Evolutionary conservation across 352 stramenopile genomes (phyloP), one percentile per base, ranked within the genome.

Genomic region (Ophiocytium majus): DNA sequence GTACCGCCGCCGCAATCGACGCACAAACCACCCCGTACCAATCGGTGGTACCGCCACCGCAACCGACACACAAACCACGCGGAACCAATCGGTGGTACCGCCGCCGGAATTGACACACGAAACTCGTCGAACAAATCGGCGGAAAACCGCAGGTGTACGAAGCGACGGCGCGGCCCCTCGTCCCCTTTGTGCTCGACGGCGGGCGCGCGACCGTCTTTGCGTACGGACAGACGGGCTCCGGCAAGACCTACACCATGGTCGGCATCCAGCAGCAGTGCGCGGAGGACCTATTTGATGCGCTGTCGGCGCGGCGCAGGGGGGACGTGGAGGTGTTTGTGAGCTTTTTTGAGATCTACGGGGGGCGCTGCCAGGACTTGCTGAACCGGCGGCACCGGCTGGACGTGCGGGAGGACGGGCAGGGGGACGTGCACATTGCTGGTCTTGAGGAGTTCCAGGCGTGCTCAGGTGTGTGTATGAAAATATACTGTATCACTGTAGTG

Each of bases 281-380:
- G 5, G 86, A 93, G 23, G 92, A 95, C 85, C 90, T 95, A n/a
- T 96, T 95, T 83, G 43, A 63, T 1, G 50, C 82, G 50, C 85
- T 89, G 5, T 37, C 10, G 63, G 43, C 79, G 0, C 80, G 66
- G 76, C 31, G 0, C 37, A 28, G 76, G 9, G n/a, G 76, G 28
- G 57, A 34, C 34, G 5, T 17, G 28, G 64, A 63, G 33, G 92
- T 98, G 0, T 96, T 91, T 28, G 91, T 98, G 57, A 96, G 93
- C 82, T 98, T 98, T 81, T 99, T 98, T 86, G 96, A 99, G 92
- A 97, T 99, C 50, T 99, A 99, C 81, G 95, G 96, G 19, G 96
- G 96, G 28, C 92, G 93, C 10, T 97, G 97, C 84, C 95, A 98
- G 86, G 96, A 99, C 89, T 85, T 99, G 32, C 89, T 99, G n/a